phyloP scores from a whole-genome alignment of 2,329 filamentous ascomycete genomes.

The Calonectria leucothoes region DNA sequence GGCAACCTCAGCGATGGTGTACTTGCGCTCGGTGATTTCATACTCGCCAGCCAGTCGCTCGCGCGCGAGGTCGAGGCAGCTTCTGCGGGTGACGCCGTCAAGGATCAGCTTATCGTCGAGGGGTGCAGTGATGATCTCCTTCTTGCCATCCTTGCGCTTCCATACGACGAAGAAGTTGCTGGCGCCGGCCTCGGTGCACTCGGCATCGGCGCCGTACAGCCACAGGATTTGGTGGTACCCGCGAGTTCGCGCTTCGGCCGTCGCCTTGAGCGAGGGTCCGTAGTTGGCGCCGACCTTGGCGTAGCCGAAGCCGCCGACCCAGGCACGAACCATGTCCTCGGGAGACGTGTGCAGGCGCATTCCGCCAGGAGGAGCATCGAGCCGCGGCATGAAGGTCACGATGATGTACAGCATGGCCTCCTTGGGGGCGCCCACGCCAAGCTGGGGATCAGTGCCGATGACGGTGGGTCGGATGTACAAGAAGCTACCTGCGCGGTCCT shows the following conservation, averaged over 20 bases:
- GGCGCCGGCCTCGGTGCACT: constrained; percentile 91
- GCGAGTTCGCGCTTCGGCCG: constrained; percentile 75
- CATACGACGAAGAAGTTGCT: constrained; percentile 93
- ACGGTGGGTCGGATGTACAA: constrained; percentile 89
- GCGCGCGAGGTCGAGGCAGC: constrained; percentile 78
- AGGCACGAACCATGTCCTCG: constrained; percentile 88
- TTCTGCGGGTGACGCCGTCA: constrained; percentile 87
- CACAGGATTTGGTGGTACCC: constrained; percentile 95
- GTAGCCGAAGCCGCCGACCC: constrained; percentile 93
- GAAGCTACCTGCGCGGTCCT: constrained; percentile 74
- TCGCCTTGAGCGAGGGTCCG: constrained; percentile 83
- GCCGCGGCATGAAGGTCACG: constrained; percentile 68
- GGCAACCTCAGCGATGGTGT: constrained; percentile 82
- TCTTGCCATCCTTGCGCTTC: constrained; percentile 64
- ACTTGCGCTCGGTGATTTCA: constrained; percentile 84
- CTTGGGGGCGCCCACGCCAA: constrained; percentile 83
- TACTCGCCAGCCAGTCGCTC: constrained; percentile 69
- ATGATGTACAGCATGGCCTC: constrained; percentile 93
- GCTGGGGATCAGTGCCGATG: constrained; percentile 83
- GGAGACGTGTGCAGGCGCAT: constrained; percentile 83
- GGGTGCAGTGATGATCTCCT: constrained; percentile 83
- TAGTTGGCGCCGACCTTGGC: constrained; percentile 97
- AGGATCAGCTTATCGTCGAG: constrained; percentile 86
- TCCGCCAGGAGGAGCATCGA: constrained; percentile 65
- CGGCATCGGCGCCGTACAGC: constrained; percentile 82